Evolutionary conservation across 257 asterid genomes (phyloP), one percentile per base, ranked within the genome.

Genomic region (Salvia rosmarinus): DNA sequence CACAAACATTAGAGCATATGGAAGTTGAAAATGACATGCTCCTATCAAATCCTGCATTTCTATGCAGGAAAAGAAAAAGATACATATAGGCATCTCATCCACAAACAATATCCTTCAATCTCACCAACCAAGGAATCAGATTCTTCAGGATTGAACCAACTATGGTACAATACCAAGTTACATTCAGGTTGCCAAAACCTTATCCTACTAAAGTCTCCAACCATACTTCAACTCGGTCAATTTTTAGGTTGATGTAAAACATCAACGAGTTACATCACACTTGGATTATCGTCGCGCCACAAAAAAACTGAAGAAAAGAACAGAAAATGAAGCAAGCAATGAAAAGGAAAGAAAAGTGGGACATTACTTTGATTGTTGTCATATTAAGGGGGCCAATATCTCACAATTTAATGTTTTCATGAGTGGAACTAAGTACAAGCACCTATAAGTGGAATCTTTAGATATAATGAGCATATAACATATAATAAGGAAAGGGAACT

Each of bases 401-500:
- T 57, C 61, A 70, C 43, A 64, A 51, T 69, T 59, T 64, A 69
- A 46, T 74, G 66, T 67, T 57, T 54, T 73, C 74, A 12, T 62
- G 50, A 39, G 75, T 77, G 79, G 74, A 73, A 77, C 64, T 80
- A 63, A 80, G 68, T 77, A 51, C 43, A 68, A 67, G 59, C 68
- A 78, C 44, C 76, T 49, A 67, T 61, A 70, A 65, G 75, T 70
- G 84, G 85, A 77, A 80, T 80, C 80, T 72, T 71, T 46, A 42
- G 14, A 75, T 59, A 67, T 59, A n/a, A 30, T 68, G 44, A 71
- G 40, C 76, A 67, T 55, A 75, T 25, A 71, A 50, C 71, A 67
- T 35, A 35, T 5, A 28, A 37, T 37, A 40, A 68, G 21, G 19
- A 73, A 68, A 32, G 35, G 2, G n/a, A 60, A 43, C 59, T 66